Conservation (phyloP, 495 filamentous ascomycete species). For the Penicillium pulvis region DNA sequence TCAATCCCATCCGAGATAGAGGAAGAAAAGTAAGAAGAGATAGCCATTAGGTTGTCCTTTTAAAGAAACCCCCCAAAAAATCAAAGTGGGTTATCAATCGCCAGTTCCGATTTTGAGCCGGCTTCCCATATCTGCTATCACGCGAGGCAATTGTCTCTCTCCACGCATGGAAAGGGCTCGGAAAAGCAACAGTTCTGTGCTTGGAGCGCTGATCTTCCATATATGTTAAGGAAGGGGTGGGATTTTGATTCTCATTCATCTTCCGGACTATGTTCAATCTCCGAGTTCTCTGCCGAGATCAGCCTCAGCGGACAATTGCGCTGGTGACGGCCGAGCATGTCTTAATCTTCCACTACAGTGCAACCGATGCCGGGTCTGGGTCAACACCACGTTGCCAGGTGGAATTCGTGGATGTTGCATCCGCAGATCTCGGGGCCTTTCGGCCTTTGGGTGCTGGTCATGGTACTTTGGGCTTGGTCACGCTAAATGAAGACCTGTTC, state of each 20-base stretch:
- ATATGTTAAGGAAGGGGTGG: background rate
- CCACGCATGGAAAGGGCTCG: background rate
- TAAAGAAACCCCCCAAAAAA: background rate
- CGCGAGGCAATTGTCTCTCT: background rate
- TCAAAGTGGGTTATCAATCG: too few species aligned
- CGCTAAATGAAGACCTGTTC: conserved; percentile 83
- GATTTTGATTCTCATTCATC: background rate
- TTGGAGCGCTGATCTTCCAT: background rate
- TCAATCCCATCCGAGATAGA: background rate
- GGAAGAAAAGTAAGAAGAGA: background rate
- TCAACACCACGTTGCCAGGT: conserved; percentile 74
- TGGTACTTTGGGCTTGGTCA: conserved; percentile 89
- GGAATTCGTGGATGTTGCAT: conserved; percentile 71
- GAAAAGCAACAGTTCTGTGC: background rate
- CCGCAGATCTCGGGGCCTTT: conserved; percentile 71
- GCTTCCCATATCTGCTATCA: background rate
- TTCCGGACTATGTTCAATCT: conserved; percentile 40
- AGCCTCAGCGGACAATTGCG: conserved; percentile 82
- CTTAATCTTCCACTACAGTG: conserved; percentile 78
- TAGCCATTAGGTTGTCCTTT: background rate
- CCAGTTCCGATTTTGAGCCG: background rate
- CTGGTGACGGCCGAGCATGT: conserved; percentile 76
- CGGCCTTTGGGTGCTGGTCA: conserved; percentile 74
- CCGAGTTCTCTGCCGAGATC: conserved; percentile 55
- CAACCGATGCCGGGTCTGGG: conserved; percentile 53